These are phyloP conservation scores for Magnolia sinica DNA, from an alignment of 164 flowering plant species.

Conservation along the genomic window DNA sequence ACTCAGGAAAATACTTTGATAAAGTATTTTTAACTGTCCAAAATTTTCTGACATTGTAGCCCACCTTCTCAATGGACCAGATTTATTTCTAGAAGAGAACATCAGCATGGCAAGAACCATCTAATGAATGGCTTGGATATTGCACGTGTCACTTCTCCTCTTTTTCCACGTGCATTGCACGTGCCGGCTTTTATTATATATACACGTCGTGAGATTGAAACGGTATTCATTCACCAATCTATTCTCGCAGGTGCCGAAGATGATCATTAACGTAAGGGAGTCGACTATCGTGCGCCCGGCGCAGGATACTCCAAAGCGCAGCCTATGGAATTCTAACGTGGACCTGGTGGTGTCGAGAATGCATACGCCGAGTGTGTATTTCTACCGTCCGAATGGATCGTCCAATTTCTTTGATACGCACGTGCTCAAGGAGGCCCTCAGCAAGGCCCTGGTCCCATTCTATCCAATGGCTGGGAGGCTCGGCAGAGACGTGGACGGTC, in stretches of 20 bases:
- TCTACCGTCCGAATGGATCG: slow-evolving; percentile 25
- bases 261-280: slow-evolving; percentile 22
- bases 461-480: slow-evolving; percentile 45
- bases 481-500: slow-evolving; percentile 25
- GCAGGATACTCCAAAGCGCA: slow-evolving; percentile 19
- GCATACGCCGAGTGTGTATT: slow-evolving; percentile 27
- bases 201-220: no score
- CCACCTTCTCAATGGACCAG: no score
- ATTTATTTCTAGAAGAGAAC: no score
- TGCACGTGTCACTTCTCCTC: no score
- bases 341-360: slow-evolving; percentile 30
- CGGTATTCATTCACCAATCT: no score
- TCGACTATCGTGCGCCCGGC: slow-evolving; percentile 27
- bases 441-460: slow-evolving; percentile 33
- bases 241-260: neutral
- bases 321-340: slow-evolving; percentile 26
- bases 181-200: no score
- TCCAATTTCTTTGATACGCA: slow-evolving; percentile 21
- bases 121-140: no score
- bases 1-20: no score
- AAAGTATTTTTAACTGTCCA: no score
- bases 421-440: slow-evolving; percentile 29
- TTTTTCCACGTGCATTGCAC: no score
- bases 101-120: no score
- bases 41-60: no score